Evolutionary conservation across 768 basidiomycete genomes (phyloP).

Genomic region (Boletus sp.): DNA sequence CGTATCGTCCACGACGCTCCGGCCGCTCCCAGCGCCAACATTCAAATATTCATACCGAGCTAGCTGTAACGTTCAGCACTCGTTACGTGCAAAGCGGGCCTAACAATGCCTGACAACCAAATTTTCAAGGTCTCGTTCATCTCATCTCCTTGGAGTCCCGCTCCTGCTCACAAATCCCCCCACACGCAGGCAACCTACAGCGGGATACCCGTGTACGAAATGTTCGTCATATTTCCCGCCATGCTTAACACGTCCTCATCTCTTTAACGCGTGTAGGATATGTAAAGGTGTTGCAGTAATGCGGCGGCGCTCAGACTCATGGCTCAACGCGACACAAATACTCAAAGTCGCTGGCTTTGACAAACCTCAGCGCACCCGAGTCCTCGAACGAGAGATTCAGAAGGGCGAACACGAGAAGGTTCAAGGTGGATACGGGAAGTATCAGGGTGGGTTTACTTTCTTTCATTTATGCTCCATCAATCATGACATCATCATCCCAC

Average conservation of each 20-base stretch:
- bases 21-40: conserved; percentile 21
- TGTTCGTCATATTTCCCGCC: conserved; percentile 55
- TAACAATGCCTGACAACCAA: conserved; percentile 72
- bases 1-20: conserved; percentile 22
- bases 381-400: conserved; percentile 96
- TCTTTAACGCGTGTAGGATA: conserved; percentile 65
- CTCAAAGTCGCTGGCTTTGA: conserved; percentile 99
- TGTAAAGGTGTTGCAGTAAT: conserved; percentile 96
- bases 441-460: conserved; percentile 73
- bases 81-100: conserved; percentile 9
- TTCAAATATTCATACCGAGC: neutral
- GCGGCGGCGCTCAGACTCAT: conserved; percentile 93
- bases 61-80: conserved; percentile 1
- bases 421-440: conserved; percentile 99
- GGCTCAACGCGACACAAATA: conserved; percentile 99
- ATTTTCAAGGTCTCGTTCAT: conserved; percentile 75
- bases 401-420: conserved; percentile 99
- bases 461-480: neutral
- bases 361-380: conserved; percentile 96
- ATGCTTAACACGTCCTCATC: conserved; percentile 32
- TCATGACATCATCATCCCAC: conserved; percentile 1
- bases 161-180: conserved; percentile 4
- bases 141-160: neutral
- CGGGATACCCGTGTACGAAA: conserved; percentile 90
- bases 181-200: conserved; percentile 79